These are phyloP conservation scores for Sporisorium reilianum DNA, from an alignment of 1,284 basidiomycete species.

Conservation along the genomic window DNA sequence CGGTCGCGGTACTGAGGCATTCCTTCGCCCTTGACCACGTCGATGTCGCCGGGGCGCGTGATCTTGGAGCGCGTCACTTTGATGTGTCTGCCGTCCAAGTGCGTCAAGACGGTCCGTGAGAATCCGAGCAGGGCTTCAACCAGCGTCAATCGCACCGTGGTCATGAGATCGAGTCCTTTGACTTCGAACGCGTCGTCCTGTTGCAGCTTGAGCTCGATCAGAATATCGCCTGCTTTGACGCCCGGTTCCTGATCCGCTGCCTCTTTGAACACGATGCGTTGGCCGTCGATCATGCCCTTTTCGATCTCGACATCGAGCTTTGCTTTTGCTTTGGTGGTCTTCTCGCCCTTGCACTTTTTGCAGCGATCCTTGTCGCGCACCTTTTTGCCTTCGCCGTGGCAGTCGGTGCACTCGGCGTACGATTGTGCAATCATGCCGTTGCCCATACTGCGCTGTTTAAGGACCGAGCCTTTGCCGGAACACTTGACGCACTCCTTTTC, in stretches of 20 bases:
- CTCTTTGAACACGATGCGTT: constrained; percentile 86
- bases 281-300: constrained; percentile 85
- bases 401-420: constrained; percentile 78
- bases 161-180: constrained; percentile 80
- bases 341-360: constrained; percentile 93
- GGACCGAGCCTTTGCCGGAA: constrained; percentile 83
- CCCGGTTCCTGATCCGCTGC: constrained; percentile 78
- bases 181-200: constrained; percentile 84
- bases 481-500: constrained; percentile 85
- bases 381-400: constrained; percentile 82
- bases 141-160: constrained; percentile 73
- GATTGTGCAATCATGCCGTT: constrained; percentile 71
- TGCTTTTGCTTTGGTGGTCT: constrained; percentile 87
- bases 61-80: constrained; percentile 49
- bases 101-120: constrained; percentile 64
- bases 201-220: constrained; percentile 81
- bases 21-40: constrained; percentile 61
- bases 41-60: constrained; percentile 59
- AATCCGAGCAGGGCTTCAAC: constrained; percentile 62
- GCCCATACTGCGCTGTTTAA: constrained; percentile 71
- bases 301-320: constrained; percentile 75
- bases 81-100: constrained; percentile 65
- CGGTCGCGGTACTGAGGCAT: constrained; percentile 61
- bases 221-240: constrained; percentile 72
- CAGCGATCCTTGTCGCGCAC: constrained; percentile 92